Conservation (phyloP, 768 basidiomycete genomes). For the Tricholoma hemisulphureum region DNA sequence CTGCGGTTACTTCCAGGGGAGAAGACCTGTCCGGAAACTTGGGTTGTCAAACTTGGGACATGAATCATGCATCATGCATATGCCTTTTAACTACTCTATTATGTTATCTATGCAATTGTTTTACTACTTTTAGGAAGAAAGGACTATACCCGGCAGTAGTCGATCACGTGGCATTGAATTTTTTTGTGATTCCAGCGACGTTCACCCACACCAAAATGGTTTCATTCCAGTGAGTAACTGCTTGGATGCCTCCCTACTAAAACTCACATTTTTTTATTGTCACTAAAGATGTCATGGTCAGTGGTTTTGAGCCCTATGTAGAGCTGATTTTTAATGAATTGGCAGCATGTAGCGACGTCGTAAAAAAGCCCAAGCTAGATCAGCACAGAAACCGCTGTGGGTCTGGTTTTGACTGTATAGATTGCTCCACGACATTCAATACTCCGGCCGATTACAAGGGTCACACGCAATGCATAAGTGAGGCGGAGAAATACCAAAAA, state of each 20-base stretch:
- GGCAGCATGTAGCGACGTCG: slow-evolving; percentile 76
- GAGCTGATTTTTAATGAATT: slow-evolving; percentile 1
- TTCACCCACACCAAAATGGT: slow-evolving; percentile 46
- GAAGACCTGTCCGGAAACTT: slow-evolving; percentile 48
- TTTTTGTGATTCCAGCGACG: neutral
- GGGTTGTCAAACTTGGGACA: slow-evolving; percentile 50
- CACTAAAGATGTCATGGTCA: slow-evolving; percentile 65
- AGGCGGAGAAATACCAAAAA: slow-evolving; percentile 94
- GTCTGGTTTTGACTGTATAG: slow-evolving; percentile 76
- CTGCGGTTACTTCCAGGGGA: slow-evolving; percentile 47
- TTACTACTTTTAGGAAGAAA: neutral
- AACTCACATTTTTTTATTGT: neutral
- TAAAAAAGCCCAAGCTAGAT: slow-evolving; percentile 93
- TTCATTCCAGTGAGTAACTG: slow-evolving; percentile 62
- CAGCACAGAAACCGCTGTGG: slow-evolving; percentile 66
- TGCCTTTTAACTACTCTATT: neutral
- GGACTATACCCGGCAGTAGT: neutral
- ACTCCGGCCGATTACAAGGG: slow-evolving; percentile 74
- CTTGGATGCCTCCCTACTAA: neutral
- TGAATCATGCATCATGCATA: neutral
- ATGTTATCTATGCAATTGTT: neutral
- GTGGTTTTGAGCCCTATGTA: slow-evolving; percentile 15
- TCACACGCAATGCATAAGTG: slow-evolving; percentile 82
- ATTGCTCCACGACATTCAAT: slow-evolving; percentile 84
- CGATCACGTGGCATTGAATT: slow-evolving; percentile 5